phyloP scores from a whole-genome alignment of 371 early-diverging fungal species.

The Smittium mucronatum region DNA sequence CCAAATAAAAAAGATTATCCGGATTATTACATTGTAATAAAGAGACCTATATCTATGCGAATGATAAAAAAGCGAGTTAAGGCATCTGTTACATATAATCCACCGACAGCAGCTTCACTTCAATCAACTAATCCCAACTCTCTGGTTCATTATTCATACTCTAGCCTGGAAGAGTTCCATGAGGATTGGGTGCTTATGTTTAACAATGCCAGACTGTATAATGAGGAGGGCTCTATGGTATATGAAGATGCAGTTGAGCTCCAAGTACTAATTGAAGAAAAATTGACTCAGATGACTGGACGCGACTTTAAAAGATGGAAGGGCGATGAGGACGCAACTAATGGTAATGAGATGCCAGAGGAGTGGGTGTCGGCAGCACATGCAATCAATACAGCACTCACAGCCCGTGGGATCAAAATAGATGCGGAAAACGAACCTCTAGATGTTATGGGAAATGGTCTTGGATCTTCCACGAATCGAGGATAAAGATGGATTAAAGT shows the following conservation, averaged over 20 bases:
- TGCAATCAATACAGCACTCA: background rate
- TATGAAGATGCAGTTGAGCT: slow-evolving; percentile 58
- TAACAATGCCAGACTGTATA: slow-evolving; percentile 62
- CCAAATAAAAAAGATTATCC: slow-evolving; percentile 67
- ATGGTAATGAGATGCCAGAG: background rate
- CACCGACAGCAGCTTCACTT: background rate
- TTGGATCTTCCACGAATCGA: no score
- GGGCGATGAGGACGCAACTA: background rate
- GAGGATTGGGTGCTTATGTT: slow-evolving; percentile 54
- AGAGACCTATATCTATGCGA: slow-evolving; percentile 67
- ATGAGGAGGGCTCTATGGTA: slow-evolving; percentile 63
- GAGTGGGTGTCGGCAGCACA: slow-evolving; percentile 4
- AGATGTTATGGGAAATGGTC: no score
- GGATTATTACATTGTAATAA: slow-evolving; percentile 70
- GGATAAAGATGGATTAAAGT: no score
- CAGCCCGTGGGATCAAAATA: background rate
- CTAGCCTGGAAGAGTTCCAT: slow-evolving; percentile 18
- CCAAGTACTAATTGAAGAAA: slow-evolving; percentile 17
- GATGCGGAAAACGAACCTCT: background rate
- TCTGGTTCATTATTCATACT: background rate
- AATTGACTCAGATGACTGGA: background rate
- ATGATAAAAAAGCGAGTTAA: slow-evolving; percentile 50
- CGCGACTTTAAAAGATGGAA: background rate
- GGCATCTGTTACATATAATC: background rate
- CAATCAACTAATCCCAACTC: background rate